phyloP scores from a whole-genome alignment of 2,329 filamentous ascomycete genomes.

The Torrubiella hemipterigena region DNA sequence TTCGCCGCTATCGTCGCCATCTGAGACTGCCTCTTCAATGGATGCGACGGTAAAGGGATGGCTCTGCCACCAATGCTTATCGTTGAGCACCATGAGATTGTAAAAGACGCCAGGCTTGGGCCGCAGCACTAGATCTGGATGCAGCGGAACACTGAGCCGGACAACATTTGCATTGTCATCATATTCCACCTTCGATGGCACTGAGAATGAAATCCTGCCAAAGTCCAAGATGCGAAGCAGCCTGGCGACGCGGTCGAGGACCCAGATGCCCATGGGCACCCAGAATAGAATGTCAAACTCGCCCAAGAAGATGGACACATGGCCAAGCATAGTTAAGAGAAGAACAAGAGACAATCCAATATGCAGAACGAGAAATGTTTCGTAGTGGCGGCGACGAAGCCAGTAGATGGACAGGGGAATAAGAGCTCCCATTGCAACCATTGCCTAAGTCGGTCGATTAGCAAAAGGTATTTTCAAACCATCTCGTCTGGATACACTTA shows the following conservation, averaged over 20 bases:
- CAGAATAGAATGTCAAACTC: slow-evolving; percentile 37
- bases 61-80: slow-evolving; percentile 31
- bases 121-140: slow-evolving; percentile 17
- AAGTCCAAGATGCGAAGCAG: slow-evolving; percentile 27
- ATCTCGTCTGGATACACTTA: too few relatives aligned
- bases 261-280: slow-evolving; percentile 36
- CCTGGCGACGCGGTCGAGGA: slow-evolving; percentile 33
- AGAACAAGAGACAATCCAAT: slow-evolving; percentile 38
- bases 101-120: slow-evolving; percentile 30
- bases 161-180: slow-evolving; percentile 27
- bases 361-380: slow-evolving; percentile 35
- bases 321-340: slow-evolving; percentile 36
- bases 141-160: slow-evolving; percentile 23
- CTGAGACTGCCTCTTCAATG: slow-evolving; percentile 15
- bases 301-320: slow-evolving; percentile 40
- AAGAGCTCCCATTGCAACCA: slow-evolving; percentile 30
- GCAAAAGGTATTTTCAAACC: slow-evolving; percentile 5
- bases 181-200: slow-evolving; percentile 20
- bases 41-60: slow-evolving; percentile 36
- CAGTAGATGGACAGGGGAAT: slow-evolving; percentile 36
- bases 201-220: slow-evolving; percentile 25
- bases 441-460: slow-evolving; percentile 18
- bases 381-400: slow-evolving; percentile 39
- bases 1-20: slow-evolving; percentile 1
- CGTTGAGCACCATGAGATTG: slow-evolving; percentile 30